Conservation (phyloP, 2,329 filamentous ascomycete species). For the Tolypocladium cylindrosporum region DNA sequence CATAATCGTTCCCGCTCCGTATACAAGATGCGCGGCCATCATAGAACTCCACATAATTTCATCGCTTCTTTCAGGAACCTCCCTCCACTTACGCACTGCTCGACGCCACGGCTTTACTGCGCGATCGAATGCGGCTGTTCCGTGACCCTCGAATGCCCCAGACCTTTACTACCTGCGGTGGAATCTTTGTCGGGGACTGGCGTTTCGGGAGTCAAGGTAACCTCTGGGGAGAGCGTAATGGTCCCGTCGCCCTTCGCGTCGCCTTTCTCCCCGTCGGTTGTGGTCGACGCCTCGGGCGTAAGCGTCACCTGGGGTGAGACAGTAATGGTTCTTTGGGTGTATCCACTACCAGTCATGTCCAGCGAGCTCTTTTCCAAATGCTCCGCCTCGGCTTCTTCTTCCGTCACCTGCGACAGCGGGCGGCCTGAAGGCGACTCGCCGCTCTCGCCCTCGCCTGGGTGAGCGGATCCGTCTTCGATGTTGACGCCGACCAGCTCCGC, state of each 20-base stretch:
- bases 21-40: neutral
- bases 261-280: neutral
- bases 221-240: slow-evolving; percentile 21
- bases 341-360: neutral
- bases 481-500: slow-evolving; percentile 71
- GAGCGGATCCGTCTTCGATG: slow-evolving; percentile 34
- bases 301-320: slow-evolving; percentile 5
- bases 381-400: slow-evolving; percentile 23
- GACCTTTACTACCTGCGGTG: slow-evolving; percentile 30
- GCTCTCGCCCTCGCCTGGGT: slow-evolving; percentile 16
- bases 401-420: slow-evolving; percentile 25
- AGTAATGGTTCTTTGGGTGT: neutral
- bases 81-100: neutral
- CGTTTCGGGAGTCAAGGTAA: slow-evolving; percentile 41
- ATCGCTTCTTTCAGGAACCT: neutral
- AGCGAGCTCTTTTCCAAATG: slow-evolving; percentile 15
- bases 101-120: slow-evolving; percentile 14
- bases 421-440: slow-evolving; percentile 14
- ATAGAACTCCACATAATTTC: neutral
- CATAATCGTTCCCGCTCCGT: neutral
- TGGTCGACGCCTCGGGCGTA: slow-evolving; percentile 28
- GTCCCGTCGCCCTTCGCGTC: neutral
- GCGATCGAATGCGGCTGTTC: slow-evolving; percentile 23
- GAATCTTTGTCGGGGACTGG: slow-evolving; percentile 25
- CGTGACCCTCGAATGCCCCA: slow-evolving; percentile 28